A percentile compares a stretch with the other conserved stretches of the same genome.
Evolutionary conservation across 1,284 basidiomycete genomes (phyloP).

Genomic region (Heliocybe sulcata): DNA sequence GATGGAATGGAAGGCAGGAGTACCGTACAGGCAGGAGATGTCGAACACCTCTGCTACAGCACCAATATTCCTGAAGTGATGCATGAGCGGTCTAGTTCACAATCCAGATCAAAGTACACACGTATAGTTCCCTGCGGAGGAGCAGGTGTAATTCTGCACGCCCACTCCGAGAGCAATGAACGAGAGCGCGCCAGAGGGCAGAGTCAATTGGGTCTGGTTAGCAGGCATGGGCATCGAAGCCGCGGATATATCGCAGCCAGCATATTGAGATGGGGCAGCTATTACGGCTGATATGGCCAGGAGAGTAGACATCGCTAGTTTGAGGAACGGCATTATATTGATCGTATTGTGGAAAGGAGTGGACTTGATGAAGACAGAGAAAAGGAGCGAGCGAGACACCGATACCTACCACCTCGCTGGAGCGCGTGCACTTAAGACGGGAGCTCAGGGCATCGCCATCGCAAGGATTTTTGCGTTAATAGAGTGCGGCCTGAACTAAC

Average conservation of each 20-base stretch:
- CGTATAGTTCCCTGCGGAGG: constrained; percentile 24
- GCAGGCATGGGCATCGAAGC: constrained; percentile 3
- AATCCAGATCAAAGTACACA: constrained; percentile 12
- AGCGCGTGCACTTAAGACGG: no score
- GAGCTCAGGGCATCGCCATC: no score
- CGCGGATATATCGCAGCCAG: not conserved
- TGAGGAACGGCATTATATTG: not conserved
- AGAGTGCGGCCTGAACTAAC: no score
- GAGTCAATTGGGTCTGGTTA: constrained; percentile 12
- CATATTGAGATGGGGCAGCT: not conserved
- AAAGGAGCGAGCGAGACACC: not conserved
- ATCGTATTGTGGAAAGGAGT: not conserved
- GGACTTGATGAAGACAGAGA: not conserved
- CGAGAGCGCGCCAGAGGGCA: constrained; percentile 18
- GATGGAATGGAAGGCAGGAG: constrained; percentile 29
- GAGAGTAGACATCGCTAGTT: not conserved
- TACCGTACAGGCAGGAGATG: constrained; percentile 42
- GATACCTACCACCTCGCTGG: no score
- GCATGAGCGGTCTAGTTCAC: no score
- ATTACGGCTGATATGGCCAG: not conserved
- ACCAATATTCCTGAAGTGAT: constrained; percentile 27
- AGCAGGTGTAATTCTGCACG: constrained; percentile 35
- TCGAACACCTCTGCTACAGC: constrained; percentile 55
- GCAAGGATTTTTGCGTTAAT: no score
- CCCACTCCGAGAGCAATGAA: constrained; percentile 32